phyloP scores from a whole-genome alignment of 306 rosid species.

The Inga leiocalycina region DNA sequence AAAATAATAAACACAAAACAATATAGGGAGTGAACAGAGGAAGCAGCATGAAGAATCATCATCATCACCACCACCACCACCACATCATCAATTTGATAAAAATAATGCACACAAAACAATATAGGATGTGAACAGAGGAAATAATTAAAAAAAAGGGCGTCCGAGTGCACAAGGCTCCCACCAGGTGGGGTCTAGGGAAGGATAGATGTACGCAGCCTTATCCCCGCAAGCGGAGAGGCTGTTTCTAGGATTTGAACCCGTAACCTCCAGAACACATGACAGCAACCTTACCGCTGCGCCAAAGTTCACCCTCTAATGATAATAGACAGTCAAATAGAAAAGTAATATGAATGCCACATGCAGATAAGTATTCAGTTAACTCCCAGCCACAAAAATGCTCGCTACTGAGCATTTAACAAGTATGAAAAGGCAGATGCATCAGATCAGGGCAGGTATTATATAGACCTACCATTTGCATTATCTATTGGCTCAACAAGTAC shows the following conservation, averaged over 20 bases:
- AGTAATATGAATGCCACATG: not conserved
- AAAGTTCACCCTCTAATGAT: not conserved
- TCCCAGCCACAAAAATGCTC: not conserved
- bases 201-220: too few relatives aligned
- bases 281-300: too few relatives aligned
- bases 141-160: too few relatives aligned
- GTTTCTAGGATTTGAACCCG: too few relatives aligned
- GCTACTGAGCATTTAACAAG: not conserved
- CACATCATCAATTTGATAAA: too few relatives aligned
- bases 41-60: too few relatives aligned
- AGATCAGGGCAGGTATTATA: not conserved
- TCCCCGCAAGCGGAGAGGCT: too few relatives aligned
- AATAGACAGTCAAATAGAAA: not conserved
- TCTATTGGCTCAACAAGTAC: slow-evolving; percentile 81
- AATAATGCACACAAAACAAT: not conserved
- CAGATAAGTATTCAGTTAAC: not conserved
- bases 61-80: too few relatives aligned
- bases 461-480: slow-evolving; percentile 75
- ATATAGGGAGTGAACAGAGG: too few relatives aligned
- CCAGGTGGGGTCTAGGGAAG: too few relatives aligned
- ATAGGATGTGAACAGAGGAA: not conserved
- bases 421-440: not conserved
- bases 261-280: too few relatives aligned
- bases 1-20: not conserved
- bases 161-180: too few relatives aligned